Base-by-base conservation (phyloP, 441 rosid genomes). In the Biscutella auriculata region DNA sequence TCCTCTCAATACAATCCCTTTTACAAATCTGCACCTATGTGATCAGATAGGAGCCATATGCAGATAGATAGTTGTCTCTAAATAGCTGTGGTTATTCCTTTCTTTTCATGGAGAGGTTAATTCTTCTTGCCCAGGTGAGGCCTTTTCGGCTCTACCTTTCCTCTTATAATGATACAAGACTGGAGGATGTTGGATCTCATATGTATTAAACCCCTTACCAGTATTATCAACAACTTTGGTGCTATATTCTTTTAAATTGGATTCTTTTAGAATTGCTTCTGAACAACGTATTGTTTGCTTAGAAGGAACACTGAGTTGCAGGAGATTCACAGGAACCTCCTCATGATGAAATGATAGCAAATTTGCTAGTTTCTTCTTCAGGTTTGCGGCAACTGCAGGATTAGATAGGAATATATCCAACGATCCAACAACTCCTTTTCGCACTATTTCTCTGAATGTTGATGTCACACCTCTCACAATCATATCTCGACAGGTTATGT, bases 361-460 rank as follows among this genome's bases (percentile, higher is more conserved):
- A 19, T 52, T 72, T 47, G 45, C 59, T 68, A 88, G 79, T 74
- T 74, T 74, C 63, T 81, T 82, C 67, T 71, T 82, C 35, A 86
- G 58, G 30, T 62, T 53, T 44, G 82, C 76, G 40, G 84, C 76
- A 65, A 92, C 58, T 9, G 37, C 70, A 58, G 69, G 66, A 47
- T 68, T 76, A 5, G 70, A 39, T 15, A 77, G 55, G 73, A 84
- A 72, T 63, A 75, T 65, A 64, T 88, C 86, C 48, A 79, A n/a
- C 8, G 85, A 79, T 13, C 9, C 64, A 51, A 84, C 68, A 16
- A 92, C 91, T 65, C 95, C 94, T 70, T 78, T 83, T 5, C 62
- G 70, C 59, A 80, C 79, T 54, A 88, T 82, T 9, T 60, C 52
- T 47, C 53, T 62, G 44, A 88, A 80, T 37, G 95, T 80, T 50